Percentiles rank a stretch among this genome's conserved stretches.
Evolutionary conservation across 2,329 filamentous ascomycete genomes (phyloP).

Genomic region (Calonectria leucothoes): DNA sequence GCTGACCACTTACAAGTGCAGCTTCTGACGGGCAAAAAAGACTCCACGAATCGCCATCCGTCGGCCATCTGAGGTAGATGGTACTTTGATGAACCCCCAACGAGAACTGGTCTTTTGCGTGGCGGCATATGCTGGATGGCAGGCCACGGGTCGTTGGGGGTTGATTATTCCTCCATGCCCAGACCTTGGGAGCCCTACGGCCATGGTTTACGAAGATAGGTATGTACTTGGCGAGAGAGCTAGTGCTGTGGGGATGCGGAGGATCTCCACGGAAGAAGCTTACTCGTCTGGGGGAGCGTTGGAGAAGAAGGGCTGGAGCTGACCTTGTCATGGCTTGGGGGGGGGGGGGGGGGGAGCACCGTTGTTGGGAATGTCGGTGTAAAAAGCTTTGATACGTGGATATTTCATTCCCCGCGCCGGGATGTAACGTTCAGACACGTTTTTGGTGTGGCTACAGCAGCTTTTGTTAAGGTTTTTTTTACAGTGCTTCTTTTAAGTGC

Average conservation of each 20-base stretch:
- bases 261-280: constrained; percentile 35
- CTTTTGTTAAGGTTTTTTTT: constrained; percentile 29
- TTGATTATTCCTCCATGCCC: not conserved
- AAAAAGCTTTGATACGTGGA: constrained; percentile 36
- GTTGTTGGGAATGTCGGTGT: not conserved
- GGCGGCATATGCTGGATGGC: constrained; percentile 22
- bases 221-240: constrained; percentile 13
- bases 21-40: constrained; percentile 26
- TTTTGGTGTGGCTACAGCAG: not conserved
- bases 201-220: constrained; percentile 3
- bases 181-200: constrained; percentile 27
- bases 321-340: constrained; percentile 15
- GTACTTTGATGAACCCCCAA: constrained; percentile 10
- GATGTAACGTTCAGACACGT: constrained; percentile 1
- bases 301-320: constrained; percentile 10
- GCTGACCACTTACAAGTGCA: constrained; percentile 8
- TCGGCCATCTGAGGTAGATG: constrained; percentile 15
- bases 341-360: too few relatives aligned
- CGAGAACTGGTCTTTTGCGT: constrained; percentile 4
- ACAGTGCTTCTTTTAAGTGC: constrained; percentile 22
- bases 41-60: constrained; percentile 36
- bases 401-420: constrained; percentile 26
- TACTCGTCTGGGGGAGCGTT: constrained; percentile 15
- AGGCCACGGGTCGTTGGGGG: not conserved
- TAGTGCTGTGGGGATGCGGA: constrained; percentile 38